Base-by-base conservation (phyloP, 2,329 filamentous ascomycete genomes). In the Sarocladium strictum region DNA sequence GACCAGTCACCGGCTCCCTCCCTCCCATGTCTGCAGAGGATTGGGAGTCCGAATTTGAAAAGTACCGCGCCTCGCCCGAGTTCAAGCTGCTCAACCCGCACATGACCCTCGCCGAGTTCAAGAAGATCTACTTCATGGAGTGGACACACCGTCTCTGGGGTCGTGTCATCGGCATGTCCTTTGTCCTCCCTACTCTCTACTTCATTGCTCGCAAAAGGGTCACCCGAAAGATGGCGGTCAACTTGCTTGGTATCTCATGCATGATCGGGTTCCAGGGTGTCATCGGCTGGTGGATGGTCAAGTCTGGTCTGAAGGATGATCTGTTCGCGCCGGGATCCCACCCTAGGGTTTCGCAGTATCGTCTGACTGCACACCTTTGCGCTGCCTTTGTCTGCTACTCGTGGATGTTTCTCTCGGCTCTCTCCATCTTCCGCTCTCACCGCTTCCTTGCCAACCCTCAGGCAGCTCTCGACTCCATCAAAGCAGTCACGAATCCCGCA, bases 241-340 rank as follows among this genome's bases (percentile, higher is more conserved):
- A 89, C 58, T 78, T 99, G 14, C 74, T 84, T 38, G 93, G 91
- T 12, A 97, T 99, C 59, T 89, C 90, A 41, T 83, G 80, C 50
- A 77, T 97, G 63, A 97, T 99, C 64, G 94, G 90, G 54, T 94
- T 96, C 70, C 94, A 99, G 70, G 94, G 94, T 43, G 83, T 94
- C 64, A 86, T 99, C 59, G 94, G 94, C 54, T 99, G 94, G 94
- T 99, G 94, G 91, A 99, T 99, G 94, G 94, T 99, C 62, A 95
- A 95, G 72, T 95, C 89, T 11, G 94, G 94, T 1, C 78, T 99
- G 58, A 95, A 93, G 69, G 94, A 97, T 67, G 94, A 99, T 69
- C 81, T 99, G 26, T 97, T 99, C 67, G 89, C 89, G 19, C 87
- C 90, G 2, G 94, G 92, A 12, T 88, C 86, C 55, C 90, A 96